Conservation (phyloP, 805 yeast species). For the Diddensiella santjacobensis region DNA sequence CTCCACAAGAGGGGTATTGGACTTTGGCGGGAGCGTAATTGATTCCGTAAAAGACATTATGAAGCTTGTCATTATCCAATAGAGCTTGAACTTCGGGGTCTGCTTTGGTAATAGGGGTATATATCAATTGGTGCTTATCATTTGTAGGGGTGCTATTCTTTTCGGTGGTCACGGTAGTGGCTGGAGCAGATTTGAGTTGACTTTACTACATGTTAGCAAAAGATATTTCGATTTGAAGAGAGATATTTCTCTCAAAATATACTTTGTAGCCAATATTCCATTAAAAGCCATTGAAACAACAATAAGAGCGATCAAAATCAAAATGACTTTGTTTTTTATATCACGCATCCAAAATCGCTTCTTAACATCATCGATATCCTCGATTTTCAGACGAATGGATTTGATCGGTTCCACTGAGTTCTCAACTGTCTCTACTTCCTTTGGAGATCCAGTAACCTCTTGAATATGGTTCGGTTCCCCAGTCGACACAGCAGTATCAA, state of each 20-base stretch:
- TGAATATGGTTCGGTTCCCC: too few relatives aligned
- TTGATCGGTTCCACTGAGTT: too few relatives aligned
- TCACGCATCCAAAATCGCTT: background rate
- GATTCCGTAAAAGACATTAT: conserved; percentile 50
- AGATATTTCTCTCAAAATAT: too few relatives aligned
- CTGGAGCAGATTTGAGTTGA: too few relatives aligned
- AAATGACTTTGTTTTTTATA: background rate
- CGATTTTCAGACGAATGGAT: too few relatives aligned
- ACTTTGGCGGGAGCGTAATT: conserved; percentile 57
- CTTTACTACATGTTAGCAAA: too few relatives aligned
- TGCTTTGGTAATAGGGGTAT: conserved; percentile 11
- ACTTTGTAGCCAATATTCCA: background rate
- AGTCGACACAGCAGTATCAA: too few relatives aligned
- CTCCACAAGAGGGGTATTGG: conserved; percentile 53
- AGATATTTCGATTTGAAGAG: too few relatives aligned
- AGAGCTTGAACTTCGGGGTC: conserved; percentile 35
- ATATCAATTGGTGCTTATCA: background rate
- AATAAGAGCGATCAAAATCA: background rate
- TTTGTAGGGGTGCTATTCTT: background rate
- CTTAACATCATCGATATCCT: background rate
- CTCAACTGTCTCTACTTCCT: too few relatives aligned
- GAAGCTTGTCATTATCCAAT: conserved; percentile 36
- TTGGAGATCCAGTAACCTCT: too few relatives aligned
- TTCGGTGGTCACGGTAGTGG: too few relatives aligned
- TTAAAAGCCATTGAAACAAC: background rate